Evolutionary conservation across 1,284 basidiomycete genomes (phyloP).

Genomic region (Malassezia pachydermatis): DNA sequence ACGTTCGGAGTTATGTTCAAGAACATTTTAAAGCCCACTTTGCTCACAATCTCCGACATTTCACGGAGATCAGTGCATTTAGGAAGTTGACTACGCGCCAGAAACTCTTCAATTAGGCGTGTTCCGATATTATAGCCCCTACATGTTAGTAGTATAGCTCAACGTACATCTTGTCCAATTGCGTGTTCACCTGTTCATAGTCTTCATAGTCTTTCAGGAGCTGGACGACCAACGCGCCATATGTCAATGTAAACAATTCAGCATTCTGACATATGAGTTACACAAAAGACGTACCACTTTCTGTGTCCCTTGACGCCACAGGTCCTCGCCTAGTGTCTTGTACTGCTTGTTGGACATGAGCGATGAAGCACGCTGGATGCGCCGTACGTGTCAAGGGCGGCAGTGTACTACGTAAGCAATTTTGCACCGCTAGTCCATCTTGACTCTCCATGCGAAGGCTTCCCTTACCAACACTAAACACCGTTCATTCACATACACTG

Average conservation of each 20-base stretch:
- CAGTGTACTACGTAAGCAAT: too few relatives aligned
- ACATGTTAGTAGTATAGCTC: not conserved
- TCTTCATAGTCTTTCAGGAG: constrained; percentile 98
- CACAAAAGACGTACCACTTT: constrained; percentile 35
- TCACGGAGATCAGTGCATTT: constrained; percentile 82
- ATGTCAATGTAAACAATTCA: constrained; percentile 91
- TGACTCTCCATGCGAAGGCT: too few relatives aligned
- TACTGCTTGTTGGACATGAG: constrained; percentile 35
- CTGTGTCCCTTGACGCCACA: constrained; percentile 46
- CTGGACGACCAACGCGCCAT: constrained; percentile 94
- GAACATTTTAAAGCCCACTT: constrained; percentile 92
- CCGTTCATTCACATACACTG: too few relatives aligned
- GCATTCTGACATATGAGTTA: constrained; percentile 56
- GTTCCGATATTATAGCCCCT: constrained; percentile 99
- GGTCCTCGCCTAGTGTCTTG: constrained; percentile 41
- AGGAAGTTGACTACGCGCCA: constrained; percentile 62
- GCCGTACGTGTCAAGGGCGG: too few relatives aligned
- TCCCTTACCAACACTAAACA: too few relatives aligned
- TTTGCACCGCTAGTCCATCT: too few relatives aligned
- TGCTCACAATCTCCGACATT: constrained; percentile 54
- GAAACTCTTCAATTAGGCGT: constrained; percentile 89
- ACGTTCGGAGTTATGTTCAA: constrained; percentile 81
- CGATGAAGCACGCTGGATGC: too few relatives aligned
- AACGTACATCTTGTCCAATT: constrained; percentile 57
- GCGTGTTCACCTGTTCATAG: constrained; percentile 67